Evolutionary conservation across 257 asterid genomes (phyloP), one percentile per base, ranked within the genome.

Genomic region (Rhazya stricta): DNA sequence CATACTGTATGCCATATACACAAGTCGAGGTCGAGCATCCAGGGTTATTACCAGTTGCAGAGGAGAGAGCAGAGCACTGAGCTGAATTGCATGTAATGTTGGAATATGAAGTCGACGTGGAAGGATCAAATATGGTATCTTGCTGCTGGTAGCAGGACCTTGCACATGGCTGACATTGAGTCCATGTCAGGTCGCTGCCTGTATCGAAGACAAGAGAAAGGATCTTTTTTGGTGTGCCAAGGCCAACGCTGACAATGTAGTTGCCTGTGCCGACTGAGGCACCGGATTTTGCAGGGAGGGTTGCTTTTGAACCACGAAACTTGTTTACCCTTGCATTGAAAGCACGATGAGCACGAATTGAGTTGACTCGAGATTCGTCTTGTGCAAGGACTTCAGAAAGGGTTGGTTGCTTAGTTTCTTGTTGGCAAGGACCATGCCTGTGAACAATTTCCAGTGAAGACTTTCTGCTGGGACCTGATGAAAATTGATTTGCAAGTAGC

Each of bases 141-240:
- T 83, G 81, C 46, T 93, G 98, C 19, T 70, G 2, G 77, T 89
- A 90, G 79, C 98, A 93, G 2, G 75, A 67, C 7, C 68, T 48
- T 0, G 16, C 81, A 41, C 98, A 93, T 0, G 97, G 98, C 23
- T 84, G 60, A 50, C 98, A 93, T 13, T 91, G 98, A 1, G 97
- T 91, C 98, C 98, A 93, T 5, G 98, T 88, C 0, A 93, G 76
- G 79, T 87, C 96, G 23, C 96, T 90, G 3, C 97, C 98, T 0
- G 98, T 93, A 78, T 93, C 97, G n/a, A 93, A 85, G 8, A 87
- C 46, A 21, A 93, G 81, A 0, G 89, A 74, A 1, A 88, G 74
- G 46, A 74, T 36, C 34, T 80, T 84, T 36, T 41, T 30, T 0
- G 97, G 97, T 11, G 89, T 86, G 21, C 98, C 97, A 4, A 93